phyloP scores from a whole-genome alignment of 2,329 filamentous ascomycete genomes.

The Elsinoe australis region DNA sequence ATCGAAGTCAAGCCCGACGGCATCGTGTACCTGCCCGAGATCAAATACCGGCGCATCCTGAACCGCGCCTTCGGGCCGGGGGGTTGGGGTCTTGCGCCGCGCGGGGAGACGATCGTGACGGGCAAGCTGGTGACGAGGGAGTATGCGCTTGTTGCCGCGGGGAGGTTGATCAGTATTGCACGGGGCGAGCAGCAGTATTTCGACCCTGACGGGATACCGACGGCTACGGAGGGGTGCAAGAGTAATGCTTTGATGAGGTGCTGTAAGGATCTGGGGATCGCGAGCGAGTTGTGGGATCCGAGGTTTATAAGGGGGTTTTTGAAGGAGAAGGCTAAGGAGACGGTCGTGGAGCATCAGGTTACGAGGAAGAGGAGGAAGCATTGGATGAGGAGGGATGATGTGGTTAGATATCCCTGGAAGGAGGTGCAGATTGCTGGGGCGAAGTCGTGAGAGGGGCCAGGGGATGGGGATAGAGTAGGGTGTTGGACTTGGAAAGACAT shows the following conservation, averaged over 20 bases:
- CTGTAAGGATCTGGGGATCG: slow-evolving; percentile 95
- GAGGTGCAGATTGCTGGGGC: slow-evolving; percentile 29
- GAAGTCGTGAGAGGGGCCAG: background rate
- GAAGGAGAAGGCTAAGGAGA: slow-evolving; percentile 64
- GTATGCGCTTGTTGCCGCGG: slow-evolving; percentile 83
- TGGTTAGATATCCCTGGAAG: slow-evolving; percentile 58
- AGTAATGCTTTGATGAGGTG: slow-evolving; percentile 96
- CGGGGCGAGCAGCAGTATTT: slow-evolving; percentile 95
- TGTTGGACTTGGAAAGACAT: too few relatives aligned
- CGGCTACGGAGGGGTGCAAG: slow-evolving; percentile 92
- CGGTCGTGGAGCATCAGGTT: slow-evolving; percentile 78
- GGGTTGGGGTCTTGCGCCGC: slow-evolving; percentile 86
- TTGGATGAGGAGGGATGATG: slow-evolving; percentile 76
- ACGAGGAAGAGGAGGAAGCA: slow-evolving; percentile 88
- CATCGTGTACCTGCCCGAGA: slow-evolving; percentile 92
- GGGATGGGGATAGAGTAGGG: background rate
- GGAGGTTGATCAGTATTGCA: slow-evolving; percentile 81
- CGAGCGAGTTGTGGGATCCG: slow-evolving; percentile 94
- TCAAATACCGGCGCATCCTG: slow-evolving; percentile 89
- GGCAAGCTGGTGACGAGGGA: slow-evolving; percentile 75
- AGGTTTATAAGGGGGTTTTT: slow-evolving; percentile 79
- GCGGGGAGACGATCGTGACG: slow-evolving; percentile 79
- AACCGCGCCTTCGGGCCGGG: slow-evolving; percentile 90
- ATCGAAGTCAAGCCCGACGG: slow-evolving; percentile 97
- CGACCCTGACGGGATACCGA: slow-evolving; percentile 78